Evolutionary conservation across 2,329 filamentous ascomycete genomes (phyloP), one percentile per base, ranked within the genome.

Genomic region (Plenodomus biglobosus): DNA sequence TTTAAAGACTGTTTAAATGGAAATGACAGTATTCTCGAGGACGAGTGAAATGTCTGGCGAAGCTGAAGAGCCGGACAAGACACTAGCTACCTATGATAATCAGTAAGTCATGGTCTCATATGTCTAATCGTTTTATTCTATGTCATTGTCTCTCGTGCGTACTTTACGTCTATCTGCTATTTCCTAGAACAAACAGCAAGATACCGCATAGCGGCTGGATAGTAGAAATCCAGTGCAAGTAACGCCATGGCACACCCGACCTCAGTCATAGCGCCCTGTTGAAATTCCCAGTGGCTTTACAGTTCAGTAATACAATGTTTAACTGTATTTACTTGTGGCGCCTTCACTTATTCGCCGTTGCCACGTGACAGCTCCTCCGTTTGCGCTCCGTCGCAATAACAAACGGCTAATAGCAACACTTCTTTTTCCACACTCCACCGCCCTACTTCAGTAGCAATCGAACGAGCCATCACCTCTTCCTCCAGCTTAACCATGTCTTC

Each of bases 1-100:
- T 40, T 40, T 71, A 32, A 60, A 63, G 40, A 71, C 70, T 42
- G 52, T 66, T 50, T 66, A 65, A 2, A 64, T 70, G 8, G 61
- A 68, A 24, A 24, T 52, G 32, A 34, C 47, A 13, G 22, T 16
- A 2, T 18, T 8, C 8, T 19, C 21, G 18, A 13, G 39, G 17
- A 20, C 10, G 11, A 15, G 13, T 32, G 13, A 3, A 11, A 11
- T 15, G 11, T 32, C 27, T 17, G 15, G 17, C 16, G 15, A 35
- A 7, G 40, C 15, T 34, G 21, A 30, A n/a, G 13, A 13, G 19
- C 17, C 22, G 8, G 22, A 39, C 22, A 15, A 37, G 19, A 35
- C 27, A 18, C 17, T 5, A 15, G 15, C 13, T 17, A 27, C 16
- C n/a, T n/a, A n/a, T n/a, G n/a, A n/a, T n/a, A n/a, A n/a, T 37